Evolutionary conservation across 306 rosid species (phyloP).

Genomic region (Oxytropis ochrocephala): DNA sequence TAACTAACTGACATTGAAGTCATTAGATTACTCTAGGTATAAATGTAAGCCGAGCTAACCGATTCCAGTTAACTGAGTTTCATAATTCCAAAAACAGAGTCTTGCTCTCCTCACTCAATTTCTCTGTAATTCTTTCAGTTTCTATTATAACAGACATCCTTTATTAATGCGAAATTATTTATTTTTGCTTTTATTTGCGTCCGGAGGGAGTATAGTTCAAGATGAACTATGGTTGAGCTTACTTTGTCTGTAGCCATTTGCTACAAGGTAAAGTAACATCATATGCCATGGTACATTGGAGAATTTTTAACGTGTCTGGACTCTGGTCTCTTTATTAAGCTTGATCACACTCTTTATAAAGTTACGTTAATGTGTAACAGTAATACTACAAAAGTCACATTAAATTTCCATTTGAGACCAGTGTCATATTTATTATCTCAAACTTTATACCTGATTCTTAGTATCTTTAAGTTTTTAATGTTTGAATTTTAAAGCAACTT

Average conservation of each 20-base stretch:
- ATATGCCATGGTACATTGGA: not conserved
- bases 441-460: not conserved
- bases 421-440: not conserved
- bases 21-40: too few relatives aligned
- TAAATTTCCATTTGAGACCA: conserved; percentile 6
- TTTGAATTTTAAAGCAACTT: not conserved
- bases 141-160: too few relatives aligned
- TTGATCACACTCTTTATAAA: not conserved
- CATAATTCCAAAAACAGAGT: too few relatives aligned
- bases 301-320: not conserved
- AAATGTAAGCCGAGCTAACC: too few relatives aligned
- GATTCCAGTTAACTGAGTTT: too few relatives aligned
- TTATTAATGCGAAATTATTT: too few relatives aligned
- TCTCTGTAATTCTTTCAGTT: too few relatives aligned
- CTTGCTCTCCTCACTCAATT: too few relatives aligned
- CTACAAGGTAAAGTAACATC: not conserved
- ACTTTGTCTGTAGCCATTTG: not conserved
- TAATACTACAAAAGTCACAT: not conserved
- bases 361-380: not conserved
- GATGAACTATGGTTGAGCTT: not conserved
- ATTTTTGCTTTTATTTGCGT: too few relatives aligned
- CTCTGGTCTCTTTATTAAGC: conserved; percentile 13
- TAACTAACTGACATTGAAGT: too few relatives aligned
- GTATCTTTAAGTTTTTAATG: not conserved
- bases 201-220: too few relatives aligned